Base-by-base conservation (phyloP, 257 asterid species). In the Linderniella brevidens region DNA sequence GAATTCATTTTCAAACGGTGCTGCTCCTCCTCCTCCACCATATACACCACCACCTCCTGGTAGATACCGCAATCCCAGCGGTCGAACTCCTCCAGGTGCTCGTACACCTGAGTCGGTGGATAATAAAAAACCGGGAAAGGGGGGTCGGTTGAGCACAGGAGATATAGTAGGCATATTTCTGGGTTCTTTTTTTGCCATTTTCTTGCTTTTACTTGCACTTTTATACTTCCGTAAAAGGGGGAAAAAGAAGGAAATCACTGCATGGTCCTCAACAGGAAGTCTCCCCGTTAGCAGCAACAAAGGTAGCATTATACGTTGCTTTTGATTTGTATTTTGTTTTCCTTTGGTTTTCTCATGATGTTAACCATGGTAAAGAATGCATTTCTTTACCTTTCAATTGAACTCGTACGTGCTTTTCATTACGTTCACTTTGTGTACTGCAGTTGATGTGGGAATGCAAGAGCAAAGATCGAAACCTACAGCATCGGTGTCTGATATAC, bases 21-120 rank as follows among this genome's bases (percentile, higher is more conserved):
- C 94, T 9, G 96, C 96, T 66, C 88, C 96, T 62, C 99, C 93
- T 35, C 86, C 94, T 15, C 96, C 92, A 40, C 92, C 93, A 49
- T 74, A 67, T 55, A 72, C 84, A 56, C 55, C 97, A 29, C 96
- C 96, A 42, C 94, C 99, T 54, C 90, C 88, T 0, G 86, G 92
- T 62, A 65, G 84, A 62, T 55, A 76, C 46, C 65, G 49, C 53
- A 69, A 66, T 25, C 6, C 32, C 3, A 25, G 32, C 32, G 32
- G 32, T 46, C 68, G 1, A 13, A 42, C 65, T 61, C 77, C 79
- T 64, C 35, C 8, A 6, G 12, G 12, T 17, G 66, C 80, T 3
- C 55, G 60, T 59, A 67, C 72, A 13, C 77, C 41, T 67, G 54
- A 62, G 58, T 68, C 61, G 14, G 64, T 65, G 16, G 64, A 50